Evolutionary conservation across 306 rosid genomes (phyloP).

Genomic region (Gynostemma pentaphyllum): DNA sequence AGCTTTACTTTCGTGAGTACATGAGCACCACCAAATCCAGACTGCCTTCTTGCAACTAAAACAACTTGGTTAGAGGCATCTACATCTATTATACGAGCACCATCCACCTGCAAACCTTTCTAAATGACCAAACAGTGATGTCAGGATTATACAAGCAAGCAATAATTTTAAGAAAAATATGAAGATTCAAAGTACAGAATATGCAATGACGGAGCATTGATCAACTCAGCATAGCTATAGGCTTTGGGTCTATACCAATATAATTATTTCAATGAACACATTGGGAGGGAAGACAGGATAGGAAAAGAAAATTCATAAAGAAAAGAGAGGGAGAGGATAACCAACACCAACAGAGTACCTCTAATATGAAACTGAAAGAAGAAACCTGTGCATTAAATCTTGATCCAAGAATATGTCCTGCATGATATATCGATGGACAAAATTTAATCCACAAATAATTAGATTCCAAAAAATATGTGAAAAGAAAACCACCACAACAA

Average conservation of each 20-base stretch:
- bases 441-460: not conserved
- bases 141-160: constrained; percentile 15
- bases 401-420: constrained; percentile 27
- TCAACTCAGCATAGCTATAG: too few species aligned
- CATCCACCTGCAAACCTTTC: constrained; percentile 49
- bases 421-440: constrained; percentile 10
- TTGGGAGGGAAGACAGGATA: not conserved
- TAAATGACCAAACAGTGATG: constrained; percentile 23
- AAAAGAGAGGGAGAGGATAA: constrained; percentile 4
- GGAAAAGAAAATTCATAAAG: constrained; percentile 1
- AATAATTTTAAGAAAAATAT: not conserved
- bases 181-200: not conserved
- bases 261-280: not conserved
- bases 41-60: constrained; percentile 58
- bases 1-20: constrained; percentile 56
- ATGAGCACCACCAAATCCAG: constrained; percentile 32
- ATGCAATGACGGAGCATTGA: too few species aligned
- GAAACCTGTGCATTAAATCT: constrained; percentile 25
- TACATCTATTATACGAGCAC: constrained; percentile 62
- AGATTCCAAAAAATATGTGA: not conserved
- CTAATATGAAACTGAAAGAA: constrained; percentile 39
- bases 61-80: constrained; percentile 50
- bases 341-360: constrained; percentile 32
- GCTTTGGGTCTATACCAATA: too few species aligned
- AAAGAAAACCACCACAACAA: not conserved